Percentiles rank a stretch among this genome's conserved stretches.
Evolutionary conservation across 768 basidiomycete species (phyloP).

Genomic region (Leccinum rimulosum): DNA sequence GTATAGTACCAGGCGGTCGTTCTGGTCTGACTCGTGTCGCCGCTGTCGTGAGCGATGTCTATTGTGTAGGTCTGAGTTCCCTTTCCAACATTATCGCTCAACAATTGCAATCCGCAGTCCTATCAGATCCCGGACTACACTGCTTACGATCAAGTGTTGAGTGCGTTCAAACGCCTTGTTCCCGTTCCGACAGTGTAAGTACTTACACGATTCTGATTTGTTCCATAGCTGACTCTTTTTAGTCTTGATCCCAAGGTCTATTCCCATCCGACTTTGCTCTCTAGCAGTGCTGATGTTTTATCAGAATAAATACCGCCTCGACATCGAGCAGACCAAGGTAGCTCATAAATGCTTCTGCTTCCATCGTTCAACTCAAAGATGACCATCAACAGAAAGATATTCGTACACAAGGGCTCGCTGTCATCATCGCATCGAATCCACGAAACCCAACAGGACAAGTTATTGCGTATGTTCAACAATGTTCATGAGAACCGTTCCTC

Average conservation of each 20-base stretch:
- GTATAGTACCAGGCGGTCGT: slow-evolving; percentile 93
- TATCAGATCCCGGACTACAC: slow-evolving; percentile 94
- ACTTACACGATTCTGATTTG: neutral
- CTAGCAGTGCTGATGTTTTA: slow-evolving; percentile 4
- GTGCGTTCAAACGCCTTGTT: slow-evolving; percentile 85
- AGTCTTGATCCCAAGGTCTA: slow-evolving; percentile 48
- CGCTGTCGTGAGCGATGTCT: slow-evolving; percentile 88
- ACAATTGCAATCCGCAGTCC: slow-evolving; percentile 41
- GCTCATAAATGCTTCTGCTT: neutral
- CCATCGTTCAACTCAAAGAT: neutral
- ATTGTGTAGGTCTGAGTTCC: slow-evolving; percentile 49
- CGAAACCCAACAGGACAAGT: slow-evolving; percentile 96
- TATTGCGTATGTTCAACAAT: slow-evolving; percentile 45
- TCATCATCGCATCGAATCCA: slow-evolving; percentile 91
- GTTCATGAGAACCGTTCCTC: slow-evolving; percentile 5
- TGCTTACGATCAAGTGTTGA: slow-evolving; percentile 79
- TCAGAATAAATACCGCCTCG: slow-evolving; percentile 67
- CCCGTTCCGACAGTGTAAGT: slow-evolving; percentile 87
- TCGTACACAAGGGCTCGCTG: slow-evolving; percentile 75
- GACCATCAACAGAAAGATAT: slow-evolving; percentile 62
- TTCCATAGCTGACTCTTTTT: slow-evolving; percentile 2
- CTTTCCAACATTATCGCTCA: neutral
- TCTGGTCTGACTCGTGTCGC: slow-evolving; percentile 88
- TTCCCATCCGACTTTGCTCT: slow-evolving; percentile 2
- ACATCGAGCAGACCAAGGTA: slow-evolving; percentile 78